phyloP scores from a whole-genome alignment of 768 basidiomycete genomes.

The Kwoniella heveanensis region DNA sequence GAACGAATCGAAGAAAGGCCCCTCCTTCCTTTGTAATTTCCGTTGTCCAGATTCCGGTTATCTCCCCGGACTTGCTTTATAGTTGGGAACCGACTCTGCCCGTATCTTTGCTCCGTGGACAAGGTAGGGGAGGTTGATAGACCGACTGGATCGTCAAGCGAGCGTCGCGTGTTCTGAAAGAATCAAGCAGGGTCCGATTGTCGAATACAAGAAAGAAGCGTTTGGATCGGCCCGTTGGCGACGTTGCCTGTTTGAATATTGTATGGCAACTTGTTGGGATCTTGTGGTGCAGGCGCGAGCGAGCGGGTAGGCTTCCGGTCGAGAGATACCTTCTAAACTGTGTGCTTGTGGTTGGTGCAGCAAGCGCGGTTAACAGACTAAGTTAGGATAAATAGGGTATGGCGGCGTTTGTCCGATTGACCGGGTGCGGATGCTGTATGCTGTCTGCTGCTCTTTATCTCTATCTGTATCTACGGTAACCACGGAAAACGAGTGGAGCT shows the following conservation, averaged over 20 bases:
- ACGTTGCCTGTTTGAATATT: too few relatives aligned
- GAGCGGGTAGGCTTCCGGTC: neutral
- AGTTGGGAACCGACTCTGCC: too few relatives aligned
- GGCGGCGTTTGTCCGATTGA: slow-evolving; percentile 1
- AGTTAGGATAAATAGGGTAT: neutral
- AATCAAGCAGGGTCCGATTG: too few relatives aligned
- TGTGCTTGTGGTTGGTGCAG: neutral
- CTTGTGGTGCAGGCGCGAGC: too few relatives aligned
- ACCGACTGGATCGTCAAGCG: too few relatives aligned
- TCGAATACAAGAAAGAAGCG: too few relatives aligned
- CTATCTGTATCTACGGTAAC: neutral
- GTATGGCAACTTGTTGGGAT: too few relatives aligned
- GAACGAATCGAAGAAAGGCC: neutral
- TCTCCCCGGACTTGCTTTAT: neutral
- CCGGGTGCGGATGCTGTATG: neutral
- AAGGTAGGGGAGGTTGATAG: too few relatives aligned
- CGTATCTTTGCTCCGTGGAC: too few relatives aligned
- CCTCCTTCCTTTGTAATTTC: neutral
- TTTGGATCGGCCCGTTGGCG: too few relatives aligned
- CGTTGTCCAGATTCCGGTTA: neutral
- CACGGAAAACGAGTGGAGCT: neutral
- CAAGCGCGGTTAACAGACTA: neutral
- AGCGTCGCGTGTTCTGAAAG: too few relatives aligned
- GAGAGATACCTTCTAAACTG: too few relatives aligned
- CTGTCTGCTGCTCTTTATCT: neutral